These are phyloP conservation scores for Hordeum marinum DNA, from an alignment of 176 grass and related monocot species.

Conservation along the genomic window DNA sequence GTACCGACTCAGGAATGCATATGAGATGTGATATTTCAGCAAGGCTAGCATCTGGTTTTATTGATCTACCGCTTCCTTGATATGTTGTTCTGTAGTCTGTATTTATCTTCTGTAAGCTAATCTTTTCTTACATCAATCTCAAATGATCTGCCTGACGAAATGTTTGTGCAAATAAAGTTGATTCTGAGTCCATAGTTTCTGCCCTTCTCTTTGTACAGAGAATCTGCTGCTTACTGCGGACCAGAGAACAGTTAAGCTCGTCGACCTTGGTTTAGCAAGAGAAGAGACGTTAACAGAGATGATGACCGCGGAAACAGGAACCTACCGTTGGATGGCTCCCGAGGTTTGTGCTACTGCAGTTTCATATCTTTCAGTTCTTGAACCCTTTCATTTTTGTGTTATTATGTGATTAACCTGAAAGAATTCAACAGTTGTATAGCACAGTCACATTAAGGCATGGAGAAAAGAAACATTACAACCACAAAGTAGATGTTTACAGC, in stretches of 20 bases:
- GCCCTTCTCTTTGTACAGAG: slow-evolving; percentile 35
- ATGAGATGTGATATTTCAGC: slow-evolving; percentile 6
- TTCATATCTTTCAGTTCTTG: slow-evolving; percentile 14
- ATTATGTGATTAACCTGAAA: slow-evolving; percentile 21
- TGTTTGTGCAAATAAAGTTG: slow-evolving; percentile 22
- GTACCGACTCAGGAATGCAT: not conserved
- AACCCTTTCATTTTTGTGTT: not conserved
- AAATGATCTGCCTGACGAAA: not conserved
- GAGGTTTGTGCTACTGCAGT: slow-evolving; percentile 48
- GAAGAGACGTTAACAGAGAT: slow-evolving; percentile 99
- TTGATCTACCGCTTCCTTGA: not conserved
- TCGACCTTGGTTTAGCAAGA: slow-evolving; percentile 98
- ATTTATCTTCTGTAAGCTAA: not conserved
- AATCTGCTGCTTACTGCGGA: slow-evolving; percentile 85
- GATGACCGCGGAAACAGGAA: slow-evolving; percentile 99
- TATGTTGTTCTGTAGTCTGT: not conserved
- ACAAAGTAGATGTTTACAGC: slow-evolving; percentile 99
- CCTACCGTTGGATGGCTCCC: slow-evolving; percentile 99
- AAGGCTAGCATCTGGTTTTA: not conserved
- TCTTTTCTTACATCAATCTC: not conserved
- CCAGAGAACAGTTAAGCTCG: slow-evolving; percentile 91
- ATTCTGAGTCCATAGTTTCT: slow-evolving; percentile 24
- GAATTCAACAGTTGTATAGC: slow-evolving; percentile 72
- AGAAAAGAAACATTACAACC: slow-evolving; percentile 99
- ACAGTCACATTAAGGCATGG: slow-evolving; percentile 96